These are phyloP conservation scores for Citrus reticulata DNA, from an alignment of 345 rosid genomes.

Conservation along the genomic window DNA sequence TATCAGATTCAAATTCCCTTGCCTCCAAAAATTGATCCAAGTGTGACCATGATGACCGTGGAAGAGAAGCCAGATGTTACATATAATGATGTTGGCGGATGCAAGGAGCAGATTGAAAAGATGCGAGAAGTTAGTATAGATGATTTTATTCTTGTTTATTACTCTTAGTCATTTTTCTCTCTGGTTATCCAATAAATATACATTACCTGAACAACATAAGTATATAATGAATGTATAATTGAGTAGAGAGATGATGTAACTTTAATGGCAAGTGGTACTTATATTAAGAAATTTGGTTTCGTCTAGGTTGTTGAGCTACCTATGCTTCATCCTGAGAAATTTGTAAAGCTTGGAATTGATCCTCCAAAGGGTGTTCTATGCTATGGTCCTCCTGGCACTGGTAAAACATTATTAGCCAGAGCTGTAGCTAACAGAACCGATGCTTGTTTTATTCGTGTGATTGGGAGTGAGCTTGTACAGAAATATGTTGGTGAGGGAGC, in stretches of 20 bases:
- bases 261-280: background rate
- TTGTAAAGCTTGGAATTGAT: constrained; percentile 97
- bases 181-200: background rate
- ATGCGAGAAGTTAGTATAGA: constrained; percentile 76
- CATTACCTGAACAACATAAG: background rate
- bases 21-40: constrained; percentile 99
- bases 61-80: constrained; percentile 99
- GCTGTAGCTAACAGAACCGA: constrained; percentile 99
- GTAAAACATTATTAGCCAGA: constrained; percentile 91
- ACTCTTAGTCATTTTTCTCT: background rate
- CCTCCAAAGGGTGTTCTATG: constrained; percentile 99
- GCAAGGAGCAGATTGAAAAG: constrained; percentile 97
- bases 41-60: constrained; percentile 99
- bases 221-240: background rate
- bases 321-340: constrained; percentile 99
- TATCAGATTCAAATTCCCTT: constrained; percentile 97
- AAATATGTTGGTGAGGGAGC: constrained; percentile 99
- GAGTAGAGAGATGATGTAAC: background rate
- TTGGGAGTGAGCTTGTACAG: constrained; percentile 98
- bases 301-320: constrained; percentile 96
- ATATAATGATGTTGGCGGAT: constrained; percentile 95
- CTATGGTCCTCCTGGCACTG: constrained; percentile 99
- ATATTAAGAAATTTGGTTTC: background rate
- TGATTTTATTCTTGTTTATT: background rate
- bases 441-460: constrained; percentile 97